Percentiles rank a stretch among this genome's conserved stretches.
phyloP scores from a whole-genome alignment of 306 rosid species.

The Cucurbita argyrosperma region DNA sequence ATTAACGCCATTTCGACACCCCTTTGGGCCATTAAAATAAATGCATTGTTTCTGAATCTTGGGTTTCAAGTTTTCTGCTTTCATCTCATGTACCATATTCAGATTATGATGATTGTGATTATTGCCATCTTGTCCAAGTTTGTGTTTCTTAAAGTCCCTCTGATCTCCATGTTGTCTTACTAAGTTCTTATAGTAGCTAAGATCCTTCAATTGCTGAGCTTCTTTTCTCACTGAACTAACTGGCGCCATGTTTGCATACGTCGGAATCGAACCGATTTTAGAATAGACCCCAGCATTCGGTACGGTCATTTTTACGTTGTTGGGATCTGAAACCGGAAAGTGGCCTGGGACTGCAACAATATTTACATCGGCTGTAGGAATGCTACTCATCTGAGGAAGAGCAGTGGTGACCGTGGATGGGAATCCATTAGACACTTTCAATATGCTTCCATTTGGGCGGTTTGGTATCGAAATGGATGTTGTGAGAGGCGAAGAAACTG shows the following conservation, averaged over 20 bases:
- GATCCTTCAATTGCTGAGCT: conserved; percentile 29
- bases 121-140: conserved; percentile 21
- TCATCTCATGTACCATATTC: conserved; percentile 22
- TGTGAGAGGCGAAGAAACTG: conserved; percentile 10
- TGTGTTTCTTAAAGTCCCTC: conserved; percentile 19
- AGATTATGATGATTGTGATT: conserved; percentile 21
- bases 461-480: conserved; percentile 6
- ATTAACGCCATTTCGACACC: conserved; percentile 50
- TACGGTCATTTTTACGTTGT: conserved; percentile 4
- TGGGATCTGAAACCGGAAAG: conserved; percentile 8
- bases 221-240: conserved; percentile 1
- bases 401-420: conserved; percentile 4
- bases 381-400: conserved; percentile 12
- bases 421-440: conserved; percentile 6
- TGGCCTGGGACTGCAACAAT: conserved; percentile 2
- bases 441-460: too few species aligned
- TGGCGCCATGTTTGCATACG: conserved; percentile 6
- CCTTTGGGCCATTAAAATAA: conserved; percentile 42
- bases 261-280: conserved; percentile 5
- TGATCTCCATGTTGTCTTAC: conserved; percentile 30
- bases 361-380: conserved; percentile 14
- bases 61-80: conserved; percentile 22
- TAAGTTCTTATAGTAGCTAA: conserved; percentile 50
- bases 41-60: conserved; percentile 44
- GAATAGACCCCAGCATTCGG: conserved; percentile 11